These are phyloP conservation scores for Clohesyomyces aquaticus DNA, from an alignment of 495 filamentous ascomycete genomes.

Conservation along the genomic window DNA sequence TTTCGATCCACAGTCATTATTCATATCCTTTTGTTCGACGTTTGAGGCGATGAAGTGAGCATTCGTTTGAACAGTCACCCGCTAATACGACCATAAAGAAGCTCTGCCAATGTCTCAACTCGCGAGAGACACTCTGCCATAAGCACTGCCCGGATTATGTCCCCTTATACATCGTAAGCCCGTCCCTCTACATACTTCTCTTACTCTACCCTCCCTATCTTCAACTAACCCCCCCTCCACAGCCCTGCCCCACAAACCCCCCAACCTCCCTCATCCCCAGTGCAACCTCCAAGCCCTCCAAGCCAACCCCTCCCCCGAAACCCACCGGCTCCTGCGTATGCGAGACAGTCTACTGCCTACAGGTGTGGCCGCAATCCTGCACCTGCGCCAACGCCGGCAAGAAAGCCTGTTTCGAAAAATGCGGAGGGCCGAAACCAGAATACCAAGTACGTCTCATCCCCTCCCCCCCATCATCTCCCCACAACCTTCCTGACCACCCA, in stretches of 20 bases:
- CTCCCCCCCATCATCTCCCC: neutral
- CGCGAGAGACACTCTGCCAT: slow-evolving; percentile 21
- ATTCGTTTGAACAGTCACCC: too few species aligned
- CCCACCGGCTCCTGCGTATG: slow-evolving; percentile 22
- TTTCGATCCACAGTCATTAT: too few species aligned
- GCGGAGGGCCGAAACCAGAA: slow-evolving; percentile 25
- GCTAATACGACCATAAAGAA: slow-evolving; percentile 2
- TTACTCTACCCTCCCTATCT: neutral
- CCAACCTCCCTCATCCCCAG: too few species aligned
- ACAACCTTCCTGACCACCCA: neutral
- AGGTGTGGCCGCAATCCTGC: slow-evolving; percentile 29
- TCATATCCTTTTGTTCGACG: too few species aligned
- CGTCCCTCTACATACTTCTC: neutral
- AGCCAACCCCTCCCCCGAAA: neutral
- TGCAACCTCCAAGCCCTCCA: slow-evolving; percentile 8
- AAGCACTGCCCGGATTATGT: slow-evolving; percentile 27
- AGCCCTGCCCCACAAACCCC: slow-evolving; percentile 21
- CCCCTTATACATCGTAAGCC: slow-evolving; percentile 17
- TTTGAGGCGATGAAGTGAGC: too few species aligned
- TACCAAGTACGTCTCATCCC: slow-evolving; percentile 12
- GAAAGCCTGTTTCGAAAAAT: slow-evolving; percentile 26
- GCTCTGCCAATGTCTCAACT: slow-evolving; percentile 34
- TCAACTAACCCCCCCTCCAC: neutral
- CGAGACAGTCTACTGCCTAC: slow-evolving; percentile 13
- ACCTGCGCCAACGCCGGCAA: slow-evolving; percentile 19